These are phyloP conservation scores for Cladosporium sp. DNA, from an alignment of 2,329 filamentous ascomycete species.

Conservation along the genomic window DNA sequence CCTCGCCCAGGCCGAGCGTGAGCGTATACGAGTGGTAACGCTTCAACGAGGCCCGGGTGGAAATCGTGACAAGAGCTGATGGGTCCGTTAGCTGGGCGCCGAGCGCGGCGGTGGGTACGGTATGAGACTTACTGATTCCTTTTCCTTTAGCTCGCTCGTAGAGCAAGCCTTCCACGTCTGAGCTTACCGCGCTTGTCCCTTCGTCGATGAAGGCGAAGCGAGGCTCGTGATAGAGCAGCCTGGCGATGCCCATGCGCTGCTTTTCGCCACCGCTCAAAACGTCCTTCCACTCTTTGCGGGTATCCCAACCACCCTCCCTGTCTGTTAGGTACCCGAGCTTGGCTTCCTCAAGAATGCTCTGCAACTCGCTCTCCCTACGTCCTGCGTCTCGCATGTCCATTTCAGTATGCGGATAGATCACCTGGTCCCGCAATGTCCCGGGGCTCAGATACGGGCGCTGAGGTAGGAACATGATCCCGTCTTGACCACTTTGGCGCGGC, in stretches of 20 bases:
- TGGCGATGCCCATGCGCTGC: slow-evolving; percentile 86
- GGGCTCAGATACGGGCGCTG: slow-evolving; percentile 89
- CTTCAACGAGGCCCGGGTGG: slow-evolving; percentile 87
- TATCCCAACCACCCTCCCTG: slow-evolving; percentile 94
- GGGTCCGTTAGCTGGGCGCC: slow-evolving; percentile 6
- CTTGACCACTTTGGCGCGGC: slow-evolving; percentile 63
- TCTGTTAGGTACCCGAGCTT: slow-evolving; percentile 83
- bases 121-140: slow-evolving; percentile 71
- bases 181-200: slow-evolving; percentile 88
- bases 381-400: slow-evolving; percentile 84
- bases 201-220: slow-evolving; percentile 93
- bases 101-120: slow-evolving; percentile 11
- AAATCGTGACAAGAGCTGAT: slow-evolving; percentile 84
- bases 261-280: slow-evolving; percentile 97
- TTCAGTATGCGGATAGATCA: slow-evolving; percentile 95
- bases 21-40: slow-evolving; percentile 94
- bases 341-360: slow-evolving; percentile 73
- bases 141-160: slow-evolving; percentile 91
- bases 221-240: slow-evolving; percentile 90
- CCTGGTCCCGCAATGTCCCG: slow-evolving; percentile 89
- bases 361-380: slow-evolving; percentile 72
- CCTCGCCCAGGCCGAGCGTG: slow-evolving; percentile 72
- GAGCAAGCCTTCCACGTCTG: slow-evolving; percentile 86
- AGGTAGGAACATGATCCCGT: slow-evolving; percentile 97
- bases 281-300: slow-evolving; percentile 96